Evolutionary conservation across 108 stramenopile genomes (phyloP), one percentile per base, ranked within the genome.

Genomic region (Aurantiochytrium sp.): DNA sequence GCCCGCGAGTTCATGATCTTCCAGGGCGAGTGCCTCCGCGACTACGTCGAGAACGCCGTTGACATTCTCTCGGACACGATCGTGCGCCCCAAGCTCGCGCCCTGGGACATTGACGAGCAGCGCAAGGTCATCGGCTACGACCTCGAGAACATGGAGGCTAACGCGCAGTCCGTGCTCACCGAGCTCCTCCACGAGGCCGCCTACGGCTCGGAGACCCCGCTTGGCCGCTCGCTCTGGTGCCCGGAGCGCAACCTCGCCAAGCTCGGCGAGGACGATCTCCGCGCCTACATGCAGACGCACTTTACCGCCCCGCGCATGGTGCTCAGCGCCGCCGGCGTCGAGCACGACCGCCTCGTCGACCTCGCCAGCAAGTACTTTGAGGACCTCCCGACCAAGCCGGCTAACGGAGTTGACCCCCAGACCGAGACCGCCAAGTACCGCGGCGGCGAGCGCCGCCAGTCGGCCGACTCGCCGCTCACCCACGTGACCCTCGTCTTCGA

Each of bases 281-380:
- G 90, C 32, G 89, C 91, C 30, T 98, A 96, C 87, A 89, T 94
- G 55, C 32, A 89, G 27, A 68, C 89, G 30, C 89, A 92, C 55
- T 69, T 95, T 37, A 95, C 94, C 85, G 94, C 97, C 12, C 37
- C 91, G 19, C 92, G 93, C 36, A 91, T 97, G 88, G 97, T 98
- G 6, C 90, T 99, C 52, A 95, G 96, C 4, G 98, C 95, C 22
- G 95, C 97, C 36, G 99, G 99, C 4, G 94, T 99, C 52, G 93
- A 92, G 22, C 99, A 99, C 92, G 96, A 95, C 22, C 90, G 93
- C 48, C 85, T 99, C 37, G 96, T 98, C 4, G 93, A 92, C 37
- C 88, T 97, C 30, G 97, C 96, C 37, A 68, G 91, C 4, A 87
- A 93, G 55, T 87, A 95, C 89, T 98, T 99, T 90, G 95, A 95